Base-by-base conservation (phyloP, 1,284 basidiomycete species). In the Apiotrichum sp. region DNA sequence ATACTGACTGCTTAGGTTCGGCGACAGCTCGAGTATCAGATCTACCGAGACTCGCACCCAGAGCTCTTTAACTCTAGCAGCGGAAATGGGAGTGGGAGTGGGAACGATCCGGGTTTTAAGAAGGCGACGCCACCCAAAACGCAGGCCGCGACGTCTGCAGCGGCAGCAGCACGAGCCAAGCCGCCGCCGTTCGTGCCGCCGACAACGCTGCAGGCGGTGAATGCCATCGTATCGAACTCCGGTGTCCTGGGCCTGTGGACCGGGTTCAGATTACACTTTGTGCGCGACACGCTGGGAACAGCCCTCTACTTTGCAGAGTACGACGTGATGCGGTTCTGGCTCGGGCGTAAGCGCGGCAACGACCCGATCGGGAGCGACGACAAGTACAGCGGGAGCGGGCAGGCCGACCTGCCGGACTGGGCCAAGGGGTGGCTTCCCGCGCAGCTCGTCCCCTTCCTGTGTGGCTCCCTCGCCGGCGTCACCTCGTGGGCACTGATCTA, bases 1-100 rank as follows among this genome's bases (percentile, higher is more conserved):
- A 29, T 29, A 35, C 34, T 22, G 43, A 38, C 35, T 4, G 35
- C 53, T 16, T 65, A 90, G 88, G 86, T 92, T 54, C 86, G 90
- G 59, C 80, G 91, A 63, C 93, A 98, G 69, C 80, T 98, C 50
- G 95, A 98, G 76, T 98, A 89, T 68, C 85, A 89, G 48, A 98
- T 98, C 58, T 74, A 70, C 56, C 63, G 70, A 4, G 73, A 73
- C 53, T 63, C 66, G 5, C 69, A 71, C 49, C 70, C 69, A 3
- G 62, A 65, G 35, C 48, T 63, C 16, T 71, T 63, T 45, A 4
- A 4, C 8, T 29, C 29, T 3, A 29, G 29, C 29, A 29, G 29
- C 29, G 29, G 29, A 3, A 29, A 29, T 29, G 29, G 29, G 2
- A 29, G 29, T 29, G 29, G 3, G 29, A 29, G 29, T 29, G 29